phyloP scores from a whole-genome alignment of 1,284 basidiomycete genomes.

The Tilletia horrida region DNA sequence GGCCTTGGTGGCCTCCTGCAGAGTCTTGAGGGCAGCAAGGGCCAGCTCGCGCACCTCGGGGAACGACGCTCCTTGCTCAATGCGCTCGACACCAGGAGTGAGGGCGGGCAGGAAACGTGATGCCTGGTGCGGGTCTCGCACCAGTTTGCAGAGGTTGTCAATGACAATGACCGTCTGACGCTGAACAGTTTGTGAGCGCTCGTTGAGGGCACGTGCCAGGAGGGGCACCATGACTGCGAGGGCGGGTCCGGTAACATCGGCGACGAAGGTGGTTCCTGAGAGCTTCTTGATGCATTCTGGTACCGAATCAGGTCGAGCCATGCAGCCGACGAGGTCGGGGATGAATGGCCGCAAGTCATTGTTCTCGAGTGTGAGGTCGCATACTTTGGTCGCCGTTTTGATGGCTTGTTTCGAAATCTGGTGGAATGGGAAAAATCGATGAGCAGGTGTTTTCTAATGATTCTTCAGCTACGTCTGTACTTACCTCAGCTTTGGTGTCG shows the following conservation, averaged over 20 bases:
- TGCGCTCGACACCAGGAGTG: conserved; percentile 85
- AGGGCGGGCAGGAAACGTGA: conserved; percentile 83
- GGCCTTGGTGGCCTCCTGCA: conserved; percentile 34
- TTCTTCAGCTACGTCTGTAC: conserved; percentile 29
- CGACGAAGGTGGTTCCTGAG: conserved; percentile 91
- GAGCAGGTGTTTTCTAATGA: not conserved
- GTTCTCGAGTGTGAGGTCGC: conserved; percentile 84
- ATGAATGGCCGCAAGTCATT: conserved; percentile 89
- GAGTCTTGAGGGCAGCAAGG: conserved; percentile 49
- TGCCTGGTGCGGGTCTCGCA: conserved; percentile 84
- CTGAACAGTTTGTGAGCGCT: conserved; percentile 74
- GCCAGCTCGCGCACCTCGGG: conserved; percentile 69
- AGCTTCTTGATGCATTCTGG: conserved; percentile 92
- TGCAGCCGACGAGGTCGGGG: conserved; percentile 75
- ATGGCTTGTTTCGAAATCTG: conserved; percentile 78
- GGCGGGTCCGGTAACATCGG: conserved; percentile 92
- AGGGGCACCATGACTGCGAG: conserved; percentile 93
- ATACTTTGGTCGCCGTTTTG: conserved; percentile 90
- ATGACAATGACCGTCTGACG: conserved; percentile 78
- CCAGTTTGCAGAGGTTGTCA: conserved; percentile 96
- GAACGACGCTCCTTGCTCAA: conserved; percentile 87
- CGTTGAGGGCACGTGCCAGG: conserved; percentile 85
- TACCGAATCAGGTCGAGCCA: conserved; percentile 79
- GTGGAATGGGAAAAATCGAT: conserved; percentile 20
- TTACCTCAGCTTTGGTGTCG: conserved; percentile 90